Evolutionary conservation across 345 rosid species (phyloP).

Genomic region (Turritis glabra): DNA sequence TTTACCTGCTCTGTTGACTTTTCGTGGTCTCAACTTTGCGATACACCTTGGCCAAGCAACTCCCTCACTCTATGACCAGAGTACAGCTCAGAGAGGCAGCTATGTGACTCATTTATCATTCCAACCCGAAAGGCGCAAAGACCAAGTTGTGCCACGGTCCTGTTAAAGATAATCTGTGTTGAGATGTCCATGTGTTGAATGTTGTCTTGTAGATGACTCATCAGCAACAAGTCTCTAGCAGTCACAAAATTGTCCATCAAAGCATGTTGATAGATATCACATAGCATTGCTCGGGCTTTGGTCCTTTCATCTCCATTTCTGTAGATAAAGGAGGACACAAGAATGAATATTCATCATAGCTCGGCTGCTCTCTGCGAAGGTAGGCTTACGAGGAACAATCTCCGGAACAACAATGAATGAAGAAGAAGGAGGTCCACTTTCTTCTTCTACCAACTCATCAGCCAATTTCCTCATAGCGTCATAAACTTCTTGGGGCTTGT

Average conservation of each 20-base stretch:
- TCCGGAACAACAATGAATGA: slow-evolving; percentile 71
- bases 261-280: slow-evolving; percentile 95
- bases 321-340: slow-evolving; percentile 84
- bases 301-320: slow-evolving; percentile 86
- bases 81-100: slow-evolving; percentile 84
- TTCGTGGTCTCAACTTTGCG: slow-evolving; percentile 80
- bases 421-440: slow-evolving; percentile 45
- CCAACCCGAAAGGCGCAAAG: slow-evolving; percentile 84
- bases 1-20: slow-evolving; percentile 94
- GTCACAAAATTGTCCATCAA: slow-evolving; percentile 68
- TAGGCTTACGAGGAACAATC: slow-evolving; percentile 78
- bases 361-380: slow-evolving; percentile 78
- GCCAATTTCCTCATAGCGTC: slow-evolving; percentile 88
- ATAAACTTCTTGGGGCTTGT: slow-evolving; percentile 86
- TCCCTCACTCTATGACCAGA: slow-evolving; percentile 91
- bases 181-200: slow-evolving; percentile 85
- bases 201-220: slow-evolving; percentile 90
- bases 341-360: slow-evolving; percentile 69
- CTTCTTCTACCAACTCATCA: slow-evolving; percentile 64
- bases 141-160: slow-evolving; percentile 93
- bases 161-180: slow-evolving; percentile 85
- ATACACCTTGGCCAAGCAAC: slow-evolving; percentile 92
- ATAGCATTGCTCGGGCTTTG: slow-evolving; percentile 94
- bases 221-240: slow-evolving; percentile 73
- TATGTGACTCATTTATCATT: slow-evolving; percentile 63